Conservation (phyloP, 352 stramenopile genomes). For the Nothophytophthora sp. region DNA sequence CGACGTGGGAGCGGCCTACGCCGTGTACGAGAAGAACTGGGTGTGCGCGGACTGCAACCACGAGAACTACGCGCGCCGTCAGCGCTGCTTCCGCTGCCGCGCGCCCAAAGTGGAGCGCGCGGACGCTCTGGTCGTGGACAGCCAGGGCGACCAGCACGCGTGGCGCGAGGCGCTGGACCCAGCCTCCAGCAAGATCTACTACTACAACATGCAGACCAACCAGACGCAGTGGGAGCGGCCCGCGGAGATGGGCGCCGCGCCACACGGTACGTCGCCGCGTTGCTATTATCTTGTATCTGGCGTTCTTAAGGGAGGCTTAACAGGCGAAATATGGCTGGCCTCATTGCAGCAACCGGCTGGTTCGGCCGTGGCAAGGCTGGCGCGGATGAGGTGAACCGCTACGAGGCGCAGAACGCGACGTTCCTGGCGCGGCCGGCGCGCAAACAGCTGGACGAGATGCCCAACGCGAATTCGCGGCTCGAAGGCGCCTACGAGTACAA, state of each 20-base stretch:
- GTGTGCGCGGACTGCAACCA: constrained; percentile 77
- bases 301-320: not conserved
- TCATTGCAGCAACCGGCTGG: constrained; percentile 81
- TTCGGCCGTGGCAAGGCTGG: constrained; percentile 91
- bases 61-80: constrained; percentile 84
- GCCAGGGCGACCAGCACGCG: constrained; percentile 45
- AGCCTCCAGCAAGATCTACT: constrained; percentile 92
- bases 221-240: constrained; percentile 91
- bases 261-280: constrained; percentile 40
- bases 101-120: constrained; percentile 67
- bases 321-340: not conserved
- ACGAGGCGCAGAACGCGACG: constrained; percentile 84
- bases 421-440: constrained; percentile 85
- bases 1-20: constrained; percentile 83
- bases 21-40: constrained; percentile 92
- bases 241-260: constrained; percentile 89
- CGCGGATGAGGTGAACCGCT: constrained; percentile 61
- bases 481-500: constrained; percentile 95
- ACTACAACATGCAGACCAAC: constrained; percentile 91
- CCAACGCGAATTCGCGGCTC: constrained; percentile 80
- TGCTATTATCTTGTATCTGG: not conserved
- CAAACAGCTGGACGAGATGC: constrained; percentile 92
- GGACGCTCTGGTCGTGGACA: constrained; percentile 61
- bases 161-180: constrained; percentile 93
- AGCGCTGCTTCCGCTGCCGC: constrained; percentile 83